These are phyloP conservation scores for Quercus glauca DNA, from an alignment of 306 rosid genomes.

Conservation along the genomic window DNA sequence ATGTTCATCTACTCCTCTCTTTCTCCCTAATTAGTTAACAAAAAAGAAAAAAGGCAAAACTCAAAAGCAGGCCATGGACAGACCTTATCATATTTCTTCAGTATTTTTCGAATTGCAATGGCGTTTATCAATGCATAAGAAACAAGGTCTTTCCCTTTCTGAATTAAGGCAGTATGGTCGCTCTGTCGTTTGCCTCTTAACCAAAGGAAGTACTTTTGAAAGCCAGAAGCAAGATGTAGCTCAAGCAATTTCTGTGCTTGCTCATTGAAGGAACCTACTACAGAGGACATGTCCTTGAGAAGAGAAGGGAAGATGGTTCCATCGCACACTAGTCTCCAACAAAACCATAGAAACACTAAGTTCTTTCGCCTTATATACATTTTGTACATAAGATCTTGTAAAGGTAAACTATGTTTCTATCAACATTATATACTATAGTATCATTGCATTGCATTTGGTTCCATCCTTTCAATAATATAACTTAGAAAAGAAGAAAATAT, in stretches of 20 bases:
- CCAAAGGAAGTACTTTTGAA: constrained; percentile 69
- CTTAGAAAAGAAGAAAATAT: too few species aligned
- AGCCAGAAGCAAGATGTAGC: constrained; percentile 81
- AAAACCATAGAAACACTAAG: not conserved
- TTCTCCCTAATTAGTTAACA: too few species aligned
- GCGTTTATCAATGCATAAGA: constrained; percentile 85
- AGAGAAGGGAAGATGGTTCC: constrained; percentile 94
- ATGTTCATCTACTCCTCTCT: too few species aligned
- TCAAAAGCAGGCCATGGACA: not conserved
- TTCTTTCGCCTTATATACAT: not conserved
- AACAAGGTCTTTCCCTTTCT: constrained; percentile 89
- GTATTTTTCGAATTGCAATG: constrained; percentile 75
- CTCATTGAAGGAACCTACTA: constrained; percentile 74
- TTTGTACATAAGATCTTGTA: too few species aligned
- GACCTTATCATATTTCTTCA: constrained; percentile 94
- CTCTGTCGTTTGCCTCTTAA: constrained; percentile 52
- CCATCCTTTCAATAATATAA: too few species aligned
- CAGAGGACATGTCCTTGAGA: constrained; percentile 76
- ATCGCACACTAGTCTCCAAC: constrained; percentile 61
- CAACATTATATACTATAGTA: not conserved
- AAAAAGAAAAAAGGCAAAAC: too few species aligned
- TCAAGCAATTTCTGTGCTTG: constrained; percentile 85
- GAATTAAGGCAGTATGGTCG: constrained; percentile 44
- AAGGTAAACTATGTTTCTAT: not conserved
- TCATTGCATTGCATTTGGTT: too few species aligned